Evolutionary conservation across 257 asterid species (phyloP).

Genomic region (Henckelia pumila): DNA sequence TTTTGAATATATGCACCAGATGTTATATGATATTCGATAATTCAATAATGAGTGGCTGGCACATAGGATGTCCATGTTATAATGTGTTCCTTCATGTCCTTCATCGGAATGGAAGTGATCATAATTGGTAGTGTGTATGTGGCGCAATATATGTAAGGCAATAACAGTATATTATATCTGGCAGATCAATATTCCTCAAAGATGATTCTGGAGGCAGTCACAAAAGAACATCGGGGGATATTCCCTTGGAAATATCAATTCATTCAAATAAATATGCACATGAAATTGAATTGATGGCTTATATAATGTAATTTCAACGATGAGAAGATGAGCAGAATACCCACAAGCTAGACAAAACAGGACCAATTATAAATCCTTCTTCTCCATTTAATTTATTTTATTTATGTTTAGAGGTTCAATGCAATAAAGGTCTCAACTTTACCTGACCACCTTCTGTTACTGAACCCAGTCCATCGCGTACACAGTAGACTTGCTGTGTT

Average conservation of each 20-base stretch:
- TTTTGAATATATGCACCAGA: no score
- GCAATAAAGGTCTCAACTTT: slow-evolving; percentile 15
- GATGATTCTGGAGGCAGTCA: no score
- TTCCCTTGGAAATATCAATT: background rate
- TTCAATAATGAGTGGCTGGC: no score
- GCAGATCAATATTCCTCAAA: no score
- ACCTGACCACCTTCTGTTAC: slow-evolving; percentile 95
- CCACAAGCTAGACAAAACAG: background rate
- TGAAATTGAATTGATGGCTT: background rate
- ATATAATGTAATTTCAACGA: background rate
- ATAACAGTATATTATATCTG: no score
- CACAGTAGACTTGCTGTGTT: slow-evolving; percentile 88
- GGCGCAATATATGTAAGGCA: no score
- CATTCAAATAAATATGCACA: background rate
- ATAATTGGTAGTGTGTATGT: no score
- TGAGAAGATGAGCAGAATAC: background rate
- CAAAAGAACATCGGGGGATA: no score
- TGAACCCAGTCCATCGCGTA: slow-evolving; percentile 75
- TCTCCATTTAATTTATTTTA: background rate
- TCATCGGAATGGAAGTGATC: no score
- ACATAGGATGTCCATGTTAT: no score
- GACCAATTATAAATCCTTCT: background rate
- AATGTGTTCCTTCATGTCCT: no score
- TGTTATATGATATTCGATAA: no score
- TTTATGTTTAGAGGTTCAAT: background rate